Evolutionary conservation across 169 alveolate genomes (phyloP), one percentile per base, ranked within the genome.

Genomic region (Theileria equi): DNA sequence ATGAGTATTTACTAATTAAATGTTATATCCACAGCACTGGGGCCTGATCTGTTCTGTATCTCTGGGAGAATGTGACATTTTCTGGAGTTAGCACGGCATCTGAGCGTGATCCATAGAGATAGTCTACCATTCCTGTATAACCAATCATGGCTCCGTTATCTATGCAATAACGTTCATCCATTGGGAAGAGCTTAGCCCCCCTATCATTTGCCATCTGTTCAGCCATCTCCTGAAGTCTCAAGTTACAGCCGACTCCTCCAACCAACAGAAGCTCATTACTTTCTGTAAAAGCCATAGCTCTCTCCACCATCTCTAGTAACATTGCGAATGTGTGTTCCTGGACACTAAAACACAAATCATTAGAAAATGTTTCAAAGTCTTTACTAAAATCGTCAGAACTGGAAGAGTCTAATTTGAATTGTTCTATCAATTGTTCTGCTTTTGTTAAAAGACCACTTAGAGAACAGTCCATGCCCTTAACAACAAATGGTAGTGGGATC

Each of bases 111-210:
- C 84, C 84, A 31, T 64, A 61, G 13, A 77, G 32, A 49, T 70
- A 86, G 48, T 86, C 90, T 8, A 72, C 34, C 61, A 72, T 64
- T 26, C 92, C 92, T 3, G 92, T 80, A 59, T 74, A 86, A 72
- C 82, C 99, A 28, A 97, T 96, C 99, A 97, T 97, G 25, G 99
- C 99, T 5, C 99, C 99, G 84, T 97, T 97, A 77, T 97, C 99
- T 23, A 97, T 95, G 79, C 99, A 96, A 82, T 97, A 97, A 59
- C 99, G 94, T 60, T 97, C 98, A 81, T 97, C 99, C 98, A 95
- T 97, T 3, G 98, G 97, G 55, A 97, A 96, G 40, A 97, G 94
- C 58, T 84, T 85, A 11, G 98, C 98, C 21, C 97, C 97, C 76
- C 99, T 92, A 47, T 92, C 96, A 58, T 84, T 67, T 0, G 98